A percentile compares a stretch with the other conserved stretches of the same genome.
Conservation (phyloP, 2,329 filamentous ascomycete species). For the Onygena corvina region DNA sequence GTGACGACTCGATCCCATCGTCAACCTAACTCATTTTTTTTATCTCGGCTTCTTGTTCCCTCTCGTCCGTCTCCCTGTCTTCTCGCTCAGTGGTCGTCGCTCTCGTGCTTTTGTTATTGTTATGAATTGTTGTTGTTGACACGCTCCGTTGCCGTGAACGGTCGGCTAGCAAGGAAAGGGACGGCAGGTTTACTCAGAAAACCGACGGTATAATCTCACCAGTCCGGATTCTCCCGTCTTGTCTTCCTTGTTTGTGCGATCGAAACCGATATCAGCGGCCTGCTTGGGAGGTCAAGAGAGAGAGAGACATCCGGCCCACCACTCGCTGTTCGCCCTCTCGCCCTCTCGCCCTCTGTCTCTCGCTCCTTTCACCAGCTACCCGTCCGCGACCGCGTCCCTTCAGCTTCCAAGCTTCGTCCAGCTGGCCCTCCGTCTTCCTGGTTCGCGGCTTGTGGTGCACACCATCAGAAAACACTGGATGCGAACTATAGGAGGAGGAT, state of each 20-base stretch:
- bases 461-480: not conserved
- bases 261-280: not conserved
- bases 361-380: too few relatives aligned
- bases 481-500: not conserved
- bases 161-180: too few relatives aligned
- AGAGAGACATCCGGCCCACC: too few relatives aligned
- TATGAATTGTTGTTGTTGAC: too few relatives aligned
- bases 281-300: not conserved
- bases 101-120: too few relatives aligned
- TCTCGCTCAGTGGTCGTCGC: not conserved
- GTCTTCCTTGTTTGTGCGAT: conserved; percentile 1
- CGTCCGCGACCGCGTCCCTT: too few relatives aligned
- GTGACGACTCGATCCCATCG: conserved; percentile 4
- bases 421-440: not conserved
- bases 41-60: not conserved
- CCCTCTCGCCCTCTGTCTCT: not conserved
- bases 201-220: too few relatives aligned
- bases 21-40: not conserved
- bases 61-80: not conserved
- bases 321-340: not conserved
- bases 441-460: not conserved
- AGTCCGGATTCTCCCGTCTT: not conserved
- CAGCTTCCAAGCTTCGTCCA: conserved; percentile 5
- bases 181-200: too few relatives aligned
- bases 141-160: too few relatives aligned